Conservation (phyloP, 768 basidiomycete genomes). For the Boletus tomentosulus region DNA sequence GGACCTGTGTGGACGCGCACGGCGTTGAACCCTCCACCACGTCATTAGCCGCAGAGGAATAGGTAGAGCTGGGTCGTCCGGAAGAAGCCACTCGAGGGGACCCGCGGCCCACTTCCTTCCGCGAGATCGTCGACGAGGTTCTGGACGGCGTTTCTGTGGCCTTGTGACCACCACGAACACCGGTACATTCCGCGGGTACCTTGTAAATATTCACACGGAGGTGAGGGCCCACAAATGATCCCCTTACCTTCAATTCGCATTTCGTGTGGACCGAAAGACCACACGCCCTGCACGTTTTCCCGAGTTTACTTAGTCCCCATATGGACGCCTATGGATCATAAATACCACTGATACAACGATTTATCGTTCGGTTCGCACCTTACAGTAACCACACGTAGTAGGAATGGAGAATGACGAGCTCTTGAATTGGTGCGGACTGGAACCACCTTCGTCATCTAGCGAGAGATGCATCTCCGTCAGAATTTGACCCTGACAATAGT, state of each 20-base stretch:
- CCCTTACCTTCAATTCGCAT: constrained; percentile 75
- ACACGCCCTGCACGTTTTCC: constrained; percentile 78
- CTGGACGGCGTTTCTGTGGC: constrained; percentile 26
- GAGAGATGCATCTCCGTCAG: constrained; percentile 10
- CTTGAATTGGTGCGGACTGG: constrained; percentile 76
- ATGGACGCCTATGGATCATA: constrained; percentile 58
- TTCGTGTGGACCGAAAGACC: constrained; percentile 77
- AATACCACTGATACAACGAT: not conserved
- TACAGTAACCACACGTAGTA: constrained; percentile 77
- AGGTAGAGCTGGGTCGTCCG: constrained; percentile 1
- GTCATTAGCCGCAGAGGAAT: constrained; percentile 8
- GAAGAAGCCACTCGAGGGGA: constrained; percentile 5
- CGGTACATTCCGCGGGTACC: constrained; percentile 70
- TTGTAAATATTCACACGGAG: constrained; percentile 26
- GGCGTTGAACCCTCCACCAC: constrained; percentile 38
- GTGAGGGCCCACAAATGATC: constrained; percentile 3
- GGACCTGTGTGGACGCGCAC: constrained; percentile 52
- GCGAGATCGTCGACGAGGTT: constrained; percentile 33
- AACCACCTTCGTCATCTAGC: constrained; percentile 69
- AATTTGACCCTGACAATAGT: not conserved
- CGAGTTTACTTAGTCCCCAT: constrained; percentile 85
- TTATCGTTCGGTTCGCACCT: constrained; percentile 40
- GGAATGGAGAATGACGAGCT: constrained; percentile 84
- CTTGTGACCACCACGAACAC: constrained; percentile 25
- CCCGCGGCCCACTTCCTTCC: constrained; percentile 26